Evolutionary conservation across 2,329 filamentous ascomycete species (phyloP), one percentile per base, ranked within the genome.

Genomic region (Rhytidhysteron rufulum): DNA sequence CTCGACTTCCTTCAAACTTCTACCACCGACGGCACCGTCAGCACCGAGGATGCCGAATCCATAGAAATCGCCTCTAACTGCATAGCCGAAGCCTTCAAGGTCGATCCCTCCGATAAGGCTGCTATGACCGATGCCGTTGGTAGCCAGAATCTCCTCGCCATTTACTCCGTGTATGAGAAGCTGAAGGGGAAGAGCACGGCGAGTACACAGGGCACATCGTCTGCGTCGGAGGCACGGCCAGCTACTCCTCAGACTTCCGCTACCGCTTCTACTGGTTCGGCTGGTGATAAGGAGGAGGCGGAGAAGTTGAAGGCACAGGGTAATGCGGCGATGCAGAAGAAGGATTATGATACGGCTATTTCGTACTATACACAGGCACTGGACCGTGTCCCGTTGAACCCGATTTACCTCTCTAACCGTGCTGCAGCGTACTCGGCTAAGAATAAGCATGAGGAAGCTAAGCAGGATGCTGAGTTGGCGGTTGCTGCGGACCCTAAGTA

Each of bases 131-230:
- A 86, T 53, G 88, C 90, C 53, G 75, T 95, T 51, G 90, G 89
- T 59, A 79, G 83, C 50, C 89, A 97, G 73, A 90, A 84, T 64
- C 83, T 98, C 46, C 77, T 89, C 46, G 83, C 85, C 67, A 94
- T 98, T 71, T 98, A 94, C 77, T 82, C 82, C 61, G 89, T 96
- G 50, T 97, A 96, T 71, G 93, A 98, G 73, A 95, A 94, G 71
- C 79, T 96, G 50, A 90, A 90, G 72, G 78, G 79, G 44, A 83
- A 80, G 64, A 73, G 69, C 39, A 69, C 68, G 4, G 65, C 48
- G 52, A 67, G 73, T 39, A 68, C 75, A 4, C 59, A 75, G 33
- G 64, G 67, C 19, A 41, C 57, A 45, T 60, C 61, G 42, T 60
- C 65, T 39, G 62, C 69, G 39, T 62, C 69, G 41, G 62, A 69